Evolutionary conservation across 257 asterid genomes (phyloP).

Genomic region (Nicotiana sylvestris): DNA sequence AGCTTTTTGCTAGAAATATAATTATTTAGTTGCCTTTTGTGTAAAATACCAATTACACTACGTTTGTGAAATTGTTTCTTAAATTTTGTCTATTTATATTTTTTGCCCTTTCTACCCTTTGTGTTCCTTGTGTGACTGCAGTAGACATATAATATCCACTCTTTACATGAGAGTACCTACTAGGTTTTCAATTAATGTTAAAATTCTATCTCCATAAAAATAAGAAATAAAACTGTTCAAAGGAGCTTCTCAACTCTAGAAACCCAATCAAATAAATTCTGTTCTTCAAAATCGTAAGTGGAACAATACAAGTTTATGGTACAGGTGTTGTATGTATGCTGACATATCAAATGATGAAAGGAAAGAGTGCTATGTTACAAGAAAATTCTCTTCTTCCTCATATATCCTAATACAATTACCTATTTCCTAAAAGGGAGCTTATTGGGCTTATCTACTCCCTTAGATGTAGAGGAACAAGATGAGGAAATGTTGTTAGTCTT

Average conservation of each 20-base stretch:
- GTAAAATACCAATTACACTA: too few species aligned
- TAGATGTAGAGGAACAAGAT: slow-evolving; percentile 54
- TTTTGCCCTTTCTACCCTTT: too few species aligned
- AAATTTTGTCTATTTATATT: too few species aligned
- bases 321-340: background rate
- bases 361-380: background rate
- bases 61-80: too few species aligned
- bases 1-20: too few species aligned
- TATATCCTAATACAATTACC: background rate
- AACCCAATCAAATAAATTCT: background rate
- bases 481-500: slow-evolving; percentile 44
- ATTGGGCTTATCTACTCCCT: slow-evolving; percentile 40
- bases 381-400: background rate
- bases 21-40: too few species aligned
- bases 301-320: slow-evolving; percentile 2
- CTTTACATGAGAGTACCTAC: too few species aligned
- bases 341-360: background rate
- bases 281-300: background rate
- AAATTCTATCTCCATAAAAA: background rate
- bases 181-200: background rate
- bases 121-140: too few species aligned
- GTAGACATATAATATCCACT: too few species aligned
- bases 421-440: slow-evolving; percentile 31
- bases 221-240: background rate
- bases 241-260: background rate